These are phyloP conservation scores for Arachnopeziza araneosa DNA, from an alignment of 2,329 filamentous ascomycete species.

Conservation along the genomic window DNA sequence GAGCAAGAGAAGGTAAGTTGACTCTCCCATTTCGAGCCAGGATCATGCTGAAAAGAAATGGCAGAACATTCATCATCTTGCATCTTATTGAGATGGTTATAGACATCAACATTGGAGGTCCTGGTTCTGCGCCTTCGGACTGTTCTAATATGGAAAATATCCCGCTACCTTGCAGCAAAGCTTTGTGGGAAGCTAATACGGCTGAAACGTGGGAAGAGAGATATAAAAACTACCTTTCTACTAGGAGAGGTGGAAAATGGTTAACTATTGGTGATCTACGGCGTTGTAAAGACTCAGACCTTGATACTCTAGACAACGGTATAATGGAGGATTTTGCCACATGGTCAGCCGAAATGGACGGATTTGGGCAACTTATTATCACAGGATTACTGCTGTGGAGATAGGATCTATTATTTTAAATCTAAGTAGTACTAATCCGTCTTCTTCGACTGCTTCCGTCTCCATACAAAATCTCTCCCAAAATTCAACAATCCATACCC, in stretches of 20 bases:
- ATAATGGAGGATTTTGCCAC: constrained; percentile 3
- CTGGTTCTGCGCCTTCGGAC: not conserved
- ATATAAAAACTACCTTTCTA: constrained; percentile 11
- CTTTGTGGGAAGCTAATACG: constrained; percentile 12
- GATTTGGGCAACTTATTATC: not conserved
- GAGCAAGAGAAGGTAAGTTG: not conserved
- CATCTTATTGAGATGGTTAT: constrained; percentile 11
- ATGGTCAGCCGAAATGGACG: not conserved
- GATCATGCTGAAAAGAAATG: not conserved
- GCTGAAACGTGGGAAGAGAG: constrained; percentile 8
- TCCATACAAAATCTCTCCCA: not conserved
- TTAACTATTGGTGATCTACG: constrained; percentile 5
- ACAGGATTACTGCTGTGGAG: not conserved
- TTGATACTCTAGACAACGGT: not conserved
- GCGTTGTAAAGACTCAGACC: not conserved
- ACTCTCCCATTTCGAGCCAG: not conserved
- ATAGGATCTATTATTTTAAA: not conserved
- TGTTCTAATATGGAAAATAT: constrained; percentile 7
- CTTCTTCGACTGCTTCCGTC: not conserved
- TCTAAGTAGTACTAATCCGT: not conserved
- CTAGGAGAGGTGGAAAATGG: not conserved
- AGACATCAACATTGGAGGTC: constrained; percentile 6
- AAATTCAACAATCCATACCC: not conserved
- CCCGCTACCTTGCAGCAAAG: constrained; percentile 7
- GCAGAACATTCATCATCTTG: constrained; percentile 9